These are phyloP conservation scores for Plenodomus tracheiphilus DNA, from an alignment of 2,329 filamentous ascomycete species.

Conservation along the genomic window DNA sequence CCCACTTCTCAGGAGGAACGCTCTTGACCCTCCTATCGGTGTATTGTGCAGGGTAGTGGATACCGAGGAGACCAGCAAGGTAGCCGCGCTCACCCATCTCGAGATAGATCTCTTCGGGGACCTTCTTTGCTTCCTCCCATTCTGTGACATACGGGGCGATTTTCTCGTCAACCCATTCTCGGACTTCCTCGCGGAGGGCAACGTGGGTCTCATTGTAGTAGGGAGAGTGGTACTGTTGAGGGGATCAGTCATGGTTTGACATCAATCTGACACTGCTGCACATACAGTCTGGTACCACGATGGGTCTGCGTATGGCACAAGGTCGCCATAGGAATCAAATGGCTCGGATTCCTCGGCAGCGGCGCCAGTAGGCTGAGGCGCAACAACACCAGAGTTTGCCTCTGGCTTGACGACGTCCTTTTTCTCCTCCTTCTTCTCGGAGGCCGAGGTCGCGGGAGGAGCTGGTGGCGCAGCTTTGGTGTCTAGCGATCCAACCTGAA, in stretches of 20 bases:
- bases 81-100: conserved; percentile 73
- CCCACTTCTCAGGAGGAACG: conserved; percentile 88
- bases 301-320: conserved; percentile 90
- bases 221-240: conserved; percentile 80
- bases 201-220: conserved; percentile 96
- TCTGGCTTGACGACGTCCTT: conserved; percentile 59
- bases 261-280: conserved; percentile 14
- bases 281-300: conserved; percentile 92
- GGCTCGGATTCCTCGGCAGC: conserved; percentile 66
- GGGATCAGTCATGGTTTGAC: conserved; percentile 5
- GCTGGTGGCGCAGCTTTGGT: conserved; percentile 67
- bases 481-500: conserved; percentile 75
- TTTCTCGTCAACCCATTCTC: conserved; percentile 86
- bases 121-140: conserved; percentile 94
- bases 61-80: conserved; percentile 73
- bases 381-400: conserved; percentile 60
- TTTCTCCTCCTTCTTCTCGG: conserved; percentile 51
- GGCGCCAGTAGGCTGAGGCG: conserved; percentile 42
- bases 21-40: conserved; percentile 72
- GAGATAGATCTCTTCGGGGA: conserved; percentile 89
- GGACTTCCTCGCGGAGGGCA: conserved; percentile 85
- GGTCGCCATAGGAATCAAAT: conserved; percentile 80
- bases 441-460: conserved; percentile 53
- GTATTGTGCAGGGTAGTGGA: conserved; percentile 70
- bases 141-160: conserved; percentile 91